Evolutionary conservation across 2,329 filamentous ascomycete genomes (phyloP).

Genomic region (Pseudogymnoascus sp.): DNA sequence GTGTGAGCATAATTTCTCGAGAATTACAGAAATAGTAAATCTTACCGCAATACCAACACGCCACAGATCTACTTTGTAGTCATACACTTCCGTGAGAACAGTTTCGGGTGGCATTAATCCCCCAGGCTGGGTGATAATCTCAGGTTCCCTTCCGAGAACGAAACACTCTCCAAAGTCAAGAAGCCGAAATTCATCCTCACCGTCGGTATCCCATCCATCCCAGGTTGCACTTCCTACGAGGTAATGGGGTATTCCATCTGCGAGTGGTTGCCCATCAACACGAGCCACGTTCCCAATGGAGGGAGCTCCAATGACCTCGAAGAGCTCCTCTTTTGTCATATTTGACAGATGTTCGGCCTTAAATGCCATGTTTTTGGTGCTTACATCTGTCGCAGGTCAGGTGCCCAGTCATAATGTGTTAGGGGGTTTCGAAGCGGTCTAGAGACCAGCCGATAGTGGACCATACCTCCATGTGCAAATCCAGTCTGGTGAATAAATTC

Average conservation of each 20-base stretch:
- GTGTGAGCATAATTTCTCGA: not conserved
- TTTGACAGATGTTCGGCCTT: constrained; percentile 14
- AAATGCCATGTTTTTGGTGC: constrained; percentile 24
- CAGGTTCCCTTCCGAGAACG: constrained; percentile 11
- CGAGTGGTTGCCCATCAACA: constrained; percentile 7
- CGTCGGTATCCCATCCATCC: constrained; percentile 16
- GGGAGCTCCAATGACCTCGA: constrained; percentile 12
- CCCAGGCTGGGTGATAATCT: constrained; percentile 16
- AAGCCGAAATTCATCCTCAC: constrained; percentile 20
- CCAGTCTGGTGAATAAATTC: constrained; percentile 23
- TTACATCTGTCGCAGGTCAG: constrained; percentile 20
- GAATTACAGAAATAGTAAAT: not conserved
- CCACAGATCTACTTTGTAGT: constrained; percentile 20
- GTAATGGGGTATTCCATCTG: constrained; percentile 14
- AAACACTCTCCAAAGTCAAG: constrained; percentile 20
- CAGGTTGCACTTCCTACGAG: constrained; percentile 14
- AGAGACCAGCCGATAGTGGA: not conserved
- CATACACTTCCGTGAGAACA: constrained; percentile 18
- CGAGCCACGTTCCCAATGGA: not conserved
- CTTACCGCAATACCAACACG: constrained; percentile 14
- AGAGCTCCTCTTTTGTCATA: constrained; percentile 13
- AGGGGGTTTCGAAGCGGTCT: not conserved
- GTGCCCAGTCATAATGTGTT: constrained; percentile 11
- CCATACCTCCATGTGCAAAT: constrained; percentile 27
- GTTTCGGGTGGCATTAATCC: constrained; percentile 18